These are phyloP conservation scores for Gentiana macrophylla DNA, from an alignment of 257 asterid species.

Conservation along the genomic window DNA sequence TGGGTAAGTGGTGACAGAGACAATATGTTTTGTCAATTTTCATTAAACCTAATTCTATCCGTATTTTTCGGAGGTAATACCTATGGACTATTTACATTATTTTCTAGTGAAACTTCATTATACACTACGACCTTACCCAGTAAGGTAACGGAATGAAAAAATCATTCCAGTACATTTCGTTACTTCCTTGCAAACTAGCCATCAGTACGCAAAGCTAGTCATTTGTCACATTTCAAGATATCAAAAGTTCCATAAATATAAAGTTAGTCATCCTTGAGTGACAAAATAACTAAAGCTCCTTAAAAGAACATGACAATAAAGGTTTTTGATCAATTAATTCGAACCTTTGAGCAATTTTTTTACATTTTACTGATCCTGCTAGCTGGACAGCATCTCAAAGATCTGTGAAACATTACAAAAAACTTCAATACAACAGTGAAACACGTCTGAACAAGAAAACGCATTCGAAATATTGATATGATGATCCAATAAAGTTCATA, in stretches of 20 bases:
- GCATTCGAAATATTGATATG: neutral
- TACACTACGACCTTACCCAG: no score
- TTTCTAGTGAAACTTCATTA: no score
- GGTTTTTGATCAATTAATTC: neutral
- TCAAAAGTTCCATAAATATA: neutral
- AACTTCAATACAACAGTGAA: neutral
- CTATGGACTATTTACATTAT: no score
- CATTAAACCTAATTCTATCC: no score
- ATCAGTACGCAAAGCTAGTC: no score
- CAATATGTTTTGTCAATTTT: no score
- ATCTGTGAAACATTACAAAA: constrained; percentile 34
- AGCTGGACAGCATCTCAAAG: constrained; percentile 64
- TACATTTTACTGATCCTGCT: constrained; percentile 15
- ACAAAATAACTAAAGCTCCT: neutral
- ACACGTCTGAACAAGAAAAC: neutral
- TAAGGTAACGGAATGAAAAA: no score
- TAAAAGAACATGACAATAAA: neutral
- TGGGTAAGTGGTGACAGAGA: no score
- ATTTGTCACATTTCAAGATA: neutral
- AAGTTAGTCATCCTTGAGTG: neutral
- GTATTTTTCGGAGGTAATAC: no score
- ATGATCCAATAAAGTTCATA: neutral
- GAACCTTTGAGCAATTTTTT: constrained; percentile 2
- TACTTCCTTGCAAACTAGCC: no score
- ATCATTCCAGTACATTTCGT: no score